These are phyloP conservation scores for Rhizomucor pusillus DNA, from an alignment of 371 early-diverging fungal species.

Conservation along the genomic window DNA sequence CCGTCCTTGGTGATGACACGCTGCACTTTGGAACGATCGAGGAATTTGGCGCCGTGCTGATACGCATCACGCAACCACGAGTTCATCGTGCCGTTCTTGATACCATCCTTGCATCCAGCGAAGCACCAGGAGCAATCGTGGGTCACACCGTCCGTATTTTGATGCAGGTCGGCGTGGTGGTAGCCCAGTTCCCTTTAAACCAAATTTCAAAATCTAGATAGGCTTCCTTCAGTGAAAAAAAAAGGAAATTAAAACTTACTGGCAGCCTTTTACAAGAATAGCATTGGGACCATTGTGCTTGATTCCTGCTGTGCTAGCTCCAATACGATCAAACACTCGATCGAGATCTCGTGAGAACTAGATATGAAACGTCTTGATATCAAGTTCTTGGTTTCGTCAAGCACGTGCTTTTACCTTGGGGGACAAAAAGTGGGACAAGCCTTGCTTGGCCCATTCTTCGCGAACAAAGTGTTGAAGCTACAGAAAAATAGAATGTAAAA, in stretches of 20 bases:
- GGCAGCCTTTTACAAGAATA: conserved; percentile 62
- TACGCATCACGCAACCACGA: conserved; percentile 71
- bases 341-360: conserved; percentile 48
- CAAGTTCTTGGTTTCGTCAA: not conserved
- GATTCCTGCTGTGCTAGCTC: conserved; percentile 50
- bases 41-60: conserved; percentile 57
- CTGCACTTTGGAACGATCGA: conserved; percentile 56
- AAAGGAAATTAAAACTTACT: conserved; percentile 17
- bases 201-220: not conserved
- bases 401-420: conserved; percentile 29
- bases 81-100: conserved; percentile 68
- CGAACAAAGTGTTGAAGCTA: conserved; percentile 47
- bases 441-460: conserved; percentile 71
- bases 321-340: conserved; percentile 51
- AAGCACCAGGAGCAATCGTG: conserved; percentile 72
- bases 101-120: conserved; percentile 68
- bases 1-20: conserved; percentile 53
- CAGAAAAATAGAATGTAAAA: not conserved
- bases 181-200: conserved; percentile 56
- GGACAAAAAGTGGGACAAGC: conserved; percentile 57
- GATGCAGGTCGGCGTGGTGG: conserved; percentile 55
- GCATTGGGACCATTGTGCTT: conserved; percentile 63
- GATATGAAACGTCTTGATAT: not conserved
- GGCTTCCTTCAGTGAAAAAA: too few relatives aligned
- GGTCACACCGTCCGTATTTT: conserved; percentile 59